phyloP scores from a whole-genome alignment of 257 asterid genomes.

The Coffea eugenioides region DNA sequence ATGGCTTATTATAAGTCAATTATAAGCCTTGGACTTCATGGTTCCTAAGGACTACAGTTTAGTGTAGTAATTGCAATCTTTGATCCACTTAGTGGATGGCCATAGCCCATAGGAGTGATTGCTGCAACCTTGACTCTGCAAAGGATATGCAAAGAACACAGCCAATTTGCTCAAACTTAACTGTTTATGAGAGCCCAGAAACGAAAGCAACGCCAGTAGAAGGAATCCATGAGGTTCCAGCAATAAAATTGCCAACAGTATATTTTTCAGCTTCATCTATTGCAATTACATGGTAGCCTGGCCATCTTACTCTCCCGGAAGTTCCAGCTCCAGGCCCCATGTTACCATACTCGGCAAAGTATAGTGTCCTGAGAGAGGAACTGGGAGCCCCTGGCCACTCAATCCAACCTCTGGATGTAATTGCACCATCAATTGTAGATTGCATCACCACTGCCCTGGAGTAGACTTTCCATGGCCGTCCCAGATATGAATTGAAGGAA shows the following conservation, averaged over 20 bases:
- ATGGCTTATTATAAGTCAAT: background rate
- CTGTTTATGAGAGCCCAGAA: conserved; percentile 43
- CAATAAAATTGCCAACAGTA: conserved; percentile 51
- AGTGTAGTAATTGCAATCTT: background rate
- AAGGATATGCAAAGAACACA: background rate
- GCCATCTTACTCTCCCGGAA: conserved; percentile 55
- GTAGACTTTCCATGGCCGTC: conserved; percentile 63
- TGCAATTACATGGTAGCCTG: conserved; percentile 42
- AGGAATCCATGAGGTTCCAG: conserved; percentile 71
- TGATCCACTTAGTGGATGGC: conserved; percentile 1
- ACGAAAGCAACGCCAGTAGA: conserved; percentile 59
- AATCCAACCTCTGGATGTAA: conserved; percentile 56
- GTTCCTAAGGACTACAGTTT: no score
- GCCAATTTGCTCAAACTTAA: background rate
- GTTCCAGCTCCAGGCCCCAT: conserved; percentile 46
- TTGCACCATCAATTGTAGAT: conserved; percentile 48
- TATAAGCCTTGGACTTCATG: background rate
- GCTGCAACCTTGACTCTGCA: background rate
- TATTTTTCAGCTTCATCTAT: conserved; percentile 51
- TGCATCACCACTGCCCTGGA: conserved; percentile 69
- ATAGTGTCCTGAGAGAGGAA: conserved; percentile 33
- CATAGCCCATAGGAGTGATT: background rate
- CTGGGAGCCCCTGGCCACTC: conserved; percentile 62
- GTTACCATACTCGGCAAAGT: conserved; percentile 56
- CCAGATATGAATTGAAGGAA: conserved; percentile 42